A percentile compares a stretch with the other conserved stretches of the same genome.
Evolutionary conservation across 2,329 filamentous ascomycete genomes (phyloP).

Genomic region (Aspergillus candidus): DNA sequence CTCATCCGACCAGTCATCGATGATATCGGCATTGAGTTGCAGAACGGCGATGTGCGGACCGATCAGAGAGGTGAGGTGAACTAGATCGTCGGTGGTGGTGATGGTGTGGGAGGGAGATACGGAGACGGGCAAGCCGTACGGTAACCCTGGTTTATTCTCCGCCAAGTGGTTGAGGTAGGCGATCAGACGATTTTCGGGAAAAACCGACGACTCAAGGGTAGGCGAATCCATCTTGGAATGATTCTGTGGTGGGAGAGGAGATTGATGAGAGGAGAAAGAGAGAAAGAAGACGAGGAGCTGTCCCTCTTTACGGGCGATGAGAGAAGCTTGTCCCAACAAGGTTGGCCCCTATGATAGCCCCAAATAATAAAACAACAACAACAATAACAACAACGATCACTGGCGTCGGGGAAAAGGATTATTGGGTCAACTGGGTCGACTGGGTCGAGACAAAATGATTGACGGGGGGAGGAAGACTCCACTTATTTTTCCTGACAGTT

Average conservation of each 20-base stretch:
- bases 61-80: conserved; percentile 52
- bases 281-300: conserved; percentile 1
- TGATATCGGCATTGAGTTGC: conserved; percentile 57
- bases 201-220: conserved; percentile 11
- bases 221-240: conserved; percentile 13
- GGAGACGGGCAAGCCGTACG: conserved; percentile 34
- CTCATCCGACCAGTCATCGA: conserved; percentile 54
- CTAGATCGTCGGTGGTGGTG: conserved; percentile 49
- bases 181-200: conserved; percentile 30
- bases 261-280: conserved; percentile 1
- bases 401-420: conserved; percentile 3
- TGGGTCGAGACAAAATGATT: conserved; percentile 18
- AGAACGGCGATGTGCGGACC: conserved; percentile 57
- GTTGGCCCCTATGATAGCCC: neutral
- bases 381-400: conserved; percentile 3
- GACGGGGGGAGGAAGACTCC: conserved; percentile 15
- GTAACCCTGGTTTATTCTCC: conserved; percentile 30
- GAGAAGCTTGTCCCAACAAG: conserved; percentile 2
- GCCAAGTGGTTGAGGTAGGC: conserved; percentile 33
- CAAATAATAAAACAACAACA: neutral
- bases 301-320: conserved; percentile 1
- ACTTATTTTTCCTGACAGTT: conserved; percentile 16
- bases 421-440: conserved; percentile 3
- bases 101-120: conserved; percentile 53
- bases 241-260: neutral